These are phyloP conservation scores for Alternaria sp. DNA, from an alignment of 2,329 filamentous ascomycete species.

Conservation along the genomic window DNA sequence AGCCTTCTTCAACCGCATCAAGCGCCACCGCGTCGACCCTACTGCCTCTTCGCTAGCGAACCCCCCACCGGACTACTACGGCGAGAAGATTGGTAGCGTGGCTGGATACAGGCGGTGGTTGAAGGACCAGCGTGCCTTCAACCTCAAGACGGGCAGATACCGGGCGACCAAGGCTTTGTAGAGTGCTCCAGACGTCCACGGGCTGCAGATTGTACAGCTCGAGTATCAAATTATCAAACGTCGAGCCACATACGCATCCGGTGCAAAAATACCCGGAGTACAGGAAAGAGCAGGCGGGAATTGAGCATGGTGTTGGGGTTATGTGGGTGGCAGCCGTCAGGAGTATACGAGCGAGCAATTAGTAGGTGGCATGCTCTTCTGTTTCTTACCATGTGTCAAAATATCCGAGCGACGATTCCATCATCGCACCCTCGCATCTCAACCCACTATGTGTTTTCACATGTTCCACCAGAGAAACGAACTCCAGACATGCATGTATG, in stretches of 20 bases:
- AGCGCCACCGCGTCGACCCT: constrained; percentile 90
- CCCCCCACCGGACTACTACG: constrained; percentile 96
- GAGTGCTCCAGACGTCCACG: background rate
- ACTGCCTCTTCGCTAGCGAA: constrained; percentile 87
- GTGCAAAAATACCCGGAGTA: background rate
- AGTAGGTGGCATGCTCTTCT: background rate
- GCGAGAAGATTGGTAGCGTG: constrained; percentile 96
- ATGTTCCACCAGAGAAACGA: background rate
- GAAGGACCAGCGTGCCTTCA: constrained; percentile 96
- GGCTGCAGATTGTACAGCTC: background rate
- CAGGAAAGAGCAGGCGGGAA: background rate
- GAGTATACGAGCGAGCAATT: background rate
- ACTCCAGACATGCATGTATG: background rate
- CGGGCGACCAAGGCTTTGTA: constrained; percentile 27
- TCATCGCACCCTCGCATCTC: background rate
- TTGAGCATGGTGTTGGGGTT: background rate
- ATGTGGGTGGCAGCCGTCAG: background rate
- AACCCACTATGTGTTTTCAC: background rate
- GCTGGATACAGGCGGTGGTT: constrained; percentile 92
- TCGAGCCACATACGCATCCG: background rate
- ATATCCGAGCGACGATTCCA: background rate
- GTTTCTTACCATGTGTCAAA: background rate
- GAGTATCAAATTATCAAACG: background rate
- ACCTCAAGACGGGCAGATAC: constrained; percentile 74
- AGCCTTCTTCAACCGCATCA: constrained; percentile 90